Evolutionary conservation across 257 asterid genomes (phyloP), one percentile per base, ranked within the genome.

Genomic region (Agastache rugosa): DNA sequence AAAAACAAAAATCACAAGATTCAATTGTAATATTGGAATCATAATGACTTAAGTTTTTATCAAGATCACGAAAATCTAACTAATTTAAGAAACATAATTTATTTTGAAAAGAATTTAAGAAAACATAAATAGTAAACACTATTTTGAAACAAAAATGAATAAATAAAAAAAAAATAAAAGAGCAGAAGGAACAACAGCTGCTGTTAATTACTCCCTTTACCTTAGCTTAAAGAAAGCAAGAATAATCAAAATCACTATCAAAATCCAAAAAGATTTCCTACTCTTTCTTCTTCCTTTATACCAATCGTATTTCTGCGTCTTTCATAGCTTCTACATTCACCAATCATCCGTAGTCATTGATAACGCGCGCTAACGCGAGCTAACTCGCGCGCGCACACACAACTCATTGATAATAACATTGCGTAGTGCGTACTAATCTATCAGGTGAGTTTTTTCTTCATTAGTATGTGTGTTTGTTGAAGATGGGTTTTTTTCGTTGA

Each of bases 231-330:
- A 6, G 12, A 39, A 44, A 22, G 22, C 45, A 11, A 55, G 35
- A 79, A 71, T 35, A 63, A 58, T 59, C 75, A 58, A 64, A 60
- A 54, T 44, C 72, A 45, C 42, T 35, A 56, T 39, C 56, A 74
- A 64, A 74, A 53, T 63, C 77, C 76, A 47, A 77, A 62, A 80
- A 35, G 47, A 72, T 72, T 78, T 65, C 75, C 29, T 27, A 63
- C 67, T 58, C 67, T 45, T 31, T 8, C 20, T 53, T 8, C 63
- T 29, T 19, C 48, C 51, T 50, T 16, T 29, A 63, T 20, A 29
- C 77, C 62, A 63, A 55, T 63, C 77, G 60, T 20, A 50, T 16
- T 54, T 45, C 27, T 11, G 1, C 48, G 42, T 61, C 20, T 54
- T 37, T 12, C 34, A 29, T 29, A 29, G 34, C 3, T 29, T 3